Base-by-base conservation (phyloP, 768 basidiomycete genomes). In the Antrodiella citrinella region DNA sequence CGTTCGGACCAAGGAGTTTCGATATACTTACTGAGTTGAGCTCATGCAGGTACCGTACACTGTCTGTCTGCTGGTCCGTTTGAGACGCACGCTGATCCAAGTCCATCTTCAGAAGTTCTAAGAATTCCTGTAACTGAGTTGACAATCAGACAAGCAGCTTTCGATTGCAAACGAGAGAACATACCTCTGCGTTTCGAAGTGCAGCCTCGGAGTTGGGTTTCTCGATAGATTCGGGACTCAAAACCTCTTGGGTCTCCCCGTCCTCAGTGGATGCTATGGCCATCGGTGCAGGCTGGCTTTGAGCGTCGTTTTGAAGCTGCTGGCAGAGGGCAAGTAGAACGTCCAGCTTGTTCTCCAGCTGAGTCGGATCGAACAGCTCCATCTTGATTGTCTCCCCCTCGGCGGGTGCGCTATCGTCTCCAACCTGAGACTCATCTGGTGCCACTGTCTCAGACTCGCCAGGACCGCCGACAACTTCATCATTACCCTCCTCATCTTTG, bases 31-130 rank as follows among this genome's bases (percentile, higher is more conserved):
- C 86, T 50, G 71, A 69, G 59, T 89, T 89, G 30, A 90, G 72
- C 59, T 89, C 85, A 54, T 85, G 84, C 26, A 91, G 73, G 62
- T 90, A 90, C 19, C 86, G 77, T 52, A 83, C 80, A 53, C 78
- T 86, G 55, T 89, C 88, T 4, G 74, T 73, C 60, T 88, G 86
- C 59, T 85, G 83, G 48, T 80, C 76, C n/a, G 71, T 60, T 55
- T 78, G 75, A 4, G 74, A 51, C 2, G 65, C 69, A 22, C 73
- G 75, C 53, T 78, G 75, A 18, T 63, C 69, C 51, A 72, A 67
- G 9, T 77, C 78, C 21, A 69, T 67, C 47, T 69, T 69, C 18
- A 86, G 59, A n/a, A 78, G 60, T 12, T 59, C 61, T 40, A 78
- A 48, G n/a, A 84, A 68, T 47, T 71, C 72, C 47, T 69, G 65